A percentile compares a stretch with the other conserved stretches of the same genome.
Conservation (phyloP, 176 grass and related monocot species). For the Hsuehochloa calcarea region DNA sequence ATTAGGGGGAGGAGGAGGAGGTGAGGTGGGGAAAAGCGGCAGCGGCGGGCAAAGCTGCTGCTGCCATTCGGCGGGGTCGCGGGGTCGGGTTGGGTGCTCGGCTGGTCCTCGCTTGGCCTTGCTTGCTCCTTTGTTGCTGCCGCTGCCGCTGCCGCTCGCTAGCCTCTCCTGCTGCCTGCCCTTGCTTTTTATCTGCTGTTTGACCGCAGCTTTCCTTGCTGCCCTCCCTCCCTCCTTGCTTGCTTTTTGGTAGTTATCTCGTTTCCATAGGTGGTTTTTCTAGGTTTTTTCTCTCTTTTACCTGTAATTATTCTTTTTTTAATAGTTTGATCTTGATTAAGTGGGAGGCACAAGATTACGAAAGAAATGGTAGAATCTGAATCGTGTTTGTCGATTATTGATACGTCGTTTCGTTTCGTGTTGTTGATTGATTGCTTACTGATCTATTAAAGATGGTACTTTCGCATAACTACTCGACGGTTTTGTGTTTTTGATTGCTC, state of each 20-base stretch:
- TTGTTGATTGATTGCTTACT: too few species aligned
- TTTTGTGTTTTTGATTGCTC: background rate
- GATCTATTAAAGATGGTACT: background rate
- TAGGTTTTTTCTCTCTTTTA: background rate
- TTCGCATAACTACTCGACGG: fast-evolving
- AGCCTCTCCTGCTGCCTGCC: conserved; percentile 5
- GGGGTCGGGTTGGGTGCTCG: background rate
- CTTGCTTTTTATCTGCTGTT: conserved; percentile 40
- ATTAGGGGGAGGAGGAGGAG: background rate
- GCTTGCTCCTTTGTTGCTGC: background rate
- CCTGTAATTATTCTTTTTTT: too few species aligned
- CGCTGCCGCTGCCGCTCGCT: background rate
- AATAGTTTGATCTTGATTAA: too few species aligned
- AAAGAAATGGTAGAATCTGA: fast-evolving
- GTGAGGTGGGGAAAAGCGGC: conserved; percentile 27
- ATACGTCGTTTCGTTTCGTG: too few species aligned
- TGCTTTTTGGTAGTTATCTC: background rate
- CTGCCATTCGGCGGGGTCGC: conserved; percentile 37
- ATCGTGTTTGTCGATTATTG: background rate
- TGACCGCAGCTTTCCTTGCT: conserved; percentile 30
- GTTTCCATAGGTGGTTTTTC: background rate
- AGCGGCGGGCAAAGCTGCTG: conserved; percentile 26
- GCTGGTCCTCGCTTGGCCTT: conserved; percentile 29
- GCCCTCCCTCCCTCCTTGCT: background rate
- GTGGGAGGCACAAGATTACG: background rate